These are phyloP conservation scores for Podila minutissima DNA, from an alignment of 192 early-diverging fungal genomes.

Conservation along the genomic window DNA sequence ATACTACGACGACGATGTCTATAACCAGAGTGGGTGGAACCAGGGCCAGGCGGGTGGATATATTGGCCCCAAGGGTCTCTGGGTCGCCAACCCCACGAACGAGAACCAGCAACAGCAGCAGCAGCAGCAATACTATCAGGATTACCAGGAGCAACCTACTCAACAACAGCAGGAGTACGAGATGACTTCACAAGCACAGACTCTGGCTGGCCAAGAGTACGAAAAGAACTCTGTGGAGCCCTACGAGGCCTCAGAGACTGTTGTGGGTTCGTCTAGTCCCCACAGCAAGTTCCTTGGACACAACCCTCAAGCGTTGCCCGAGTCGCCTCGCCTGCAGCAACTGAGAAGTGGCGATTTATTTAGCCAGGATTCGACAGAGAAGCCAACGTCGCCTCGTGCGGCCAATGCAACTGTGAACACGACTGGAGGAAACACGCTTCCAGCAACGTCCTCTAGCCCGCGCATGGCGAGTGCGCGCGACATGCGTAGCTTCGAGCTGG, in stretches of 20 bases:
- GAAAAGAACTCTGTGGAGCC: slow-evolving; percentile 39
- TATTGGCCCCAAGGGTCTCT: slow-evolving; percentile 37
- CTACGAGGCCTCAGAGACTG: slow-evolving; percentile 29
- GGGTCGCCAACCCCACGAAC: slow-evolving; percentile 38
- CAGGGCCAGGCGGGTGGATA: slow-evolving; percentile 19
- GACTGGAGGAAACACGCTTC: neutral
- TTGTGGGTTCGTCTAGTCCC: slow-evolving; percentile 21
- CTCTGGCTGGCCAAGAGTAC: slow-evolving; percentile 5
- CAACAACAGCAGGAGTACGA: slow-evolving; percentile 21
- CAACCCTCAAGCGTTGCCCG: slow-evolving; percentile 38
- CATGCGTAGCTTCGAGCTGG: slow-evolving; percentile 43
- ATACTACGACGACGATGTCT: slow-evolving; percentile 34
- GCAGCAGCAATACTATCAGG: slow-evolving; percentile 10
- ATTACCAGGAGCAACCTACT: neutral
- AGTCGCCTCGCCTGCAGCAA: slow-evolving; percentile 37
- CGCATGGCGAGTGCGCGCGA: slow-evolving; percentile 11
- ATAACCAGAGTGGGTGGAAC: slow-evolving; percentile 26
- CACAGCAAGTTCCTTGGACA: slow-evolving; percentile 33
- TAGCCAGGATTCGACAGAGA: slow-evolving; percentile 33
- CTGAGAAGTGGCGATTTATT: slow-evolving; percentile 43
- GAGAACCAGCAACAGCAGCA: slow-evolving; percentile 25
- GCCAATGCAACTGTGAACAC: neutral
- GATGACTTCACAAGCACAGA: neutral
- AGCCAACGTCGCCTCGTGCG: slow-evolving; percentile 3
- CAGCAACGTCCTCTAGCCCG: slow-evolving; percentile 11